Conservation (phyloP, 2,329 filamentous ascomycete species). For the Hypoxylon rubiginosum region DNA sequence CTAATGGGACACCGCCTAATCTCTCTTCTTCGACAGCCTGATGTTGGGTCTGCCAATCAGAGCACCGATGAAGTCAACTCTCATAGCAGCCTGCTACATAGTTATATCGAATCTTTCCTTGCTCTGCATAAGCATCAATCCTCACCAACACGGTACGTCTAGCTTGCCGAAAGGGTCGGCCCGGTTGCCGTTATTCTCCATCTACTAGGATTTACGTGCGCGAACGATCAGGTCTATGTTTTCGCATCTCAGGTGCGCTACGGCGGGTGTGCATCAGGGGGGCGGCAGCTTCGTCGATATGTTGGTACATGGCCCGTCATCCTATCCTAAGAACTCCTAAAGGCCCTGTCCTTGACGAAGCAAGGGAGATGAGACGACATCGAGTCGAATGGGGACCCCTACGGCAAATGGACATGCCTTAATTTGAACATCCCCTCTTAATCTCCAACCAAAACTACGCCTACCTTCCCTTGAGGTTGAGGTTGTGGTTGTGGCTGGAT, state of each 20-base stretch:
- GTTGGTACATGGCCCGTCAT: constrained; percentile 19
- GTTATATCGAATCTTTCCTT: neutral
- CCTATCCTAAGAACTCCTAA: constrained; percentile 18
- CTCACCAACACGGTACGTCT: constrained; percentile 10
- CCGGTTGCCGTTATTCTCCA: constrained; percentile 38
- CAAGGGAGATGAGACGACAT: constrained; percentile 35
- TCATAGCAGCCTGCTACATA: constrained; percentile 3
- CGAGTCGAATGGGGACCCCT: constrained; percentile 27
- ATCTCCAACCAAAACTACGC: neutral
- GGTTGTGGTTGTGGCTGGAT: neutral
- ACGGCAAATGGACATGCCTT: constrained; percentile 25
- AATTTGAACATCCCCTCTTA: constrained; percentile 17
- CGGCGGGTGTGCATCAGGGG: constrained; percentile 5
- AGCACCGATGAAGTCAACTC: constrained; percentile 5
- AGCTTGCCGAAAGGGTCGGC: constrained; percentile 38
- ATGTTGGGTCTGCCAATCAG: constrained; percentile 1
- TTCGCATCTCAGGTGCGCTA: constrained; percentile 9
- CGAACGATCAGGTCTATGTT: constrained; percentile 5
- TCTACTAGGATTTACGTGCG: constrained; percentile 31
- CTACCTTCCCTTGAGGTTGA: neutral
- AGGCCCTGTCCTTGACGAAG: constrained; percentile 31
- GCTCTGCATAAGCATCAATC: neutral
- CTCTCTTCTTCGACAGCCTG: neutral
- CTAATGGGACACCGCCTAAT: neutral
- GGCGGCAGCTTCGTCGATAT: constrained; percentile 6